Evolutionary conservation across 2,329 filamentous ascomycete species (phyloP).

Genomic region (Purpureocillium lavendulum): DNA sequence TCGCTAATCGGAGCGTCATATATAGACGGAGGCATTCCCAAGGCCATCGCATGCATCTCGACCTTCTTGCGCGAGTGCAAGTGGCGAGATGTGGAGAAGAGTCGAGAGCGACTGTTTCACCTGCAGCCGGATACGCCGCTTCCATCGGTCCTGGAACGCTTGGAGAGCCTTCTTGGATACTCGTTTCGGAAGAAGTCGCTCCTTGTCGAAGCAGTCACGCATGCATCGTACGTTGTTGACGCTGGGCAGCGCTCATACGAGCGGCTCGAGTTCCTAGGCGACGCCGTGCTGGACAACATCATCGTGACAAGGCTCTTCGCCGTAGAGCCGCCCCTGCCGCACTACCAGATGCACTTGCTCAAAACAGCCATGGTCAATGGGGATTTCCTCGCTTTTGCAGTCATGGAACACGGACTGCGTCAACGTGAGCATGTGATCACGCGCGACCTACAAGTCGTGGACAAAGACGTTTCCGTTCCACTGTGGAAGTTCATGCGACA

Average conservation of each 20-base stretch:
- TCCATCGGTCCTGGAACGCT: slow-evolving; percentile 30
- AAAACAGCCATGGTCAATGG: slow-evolving; percentile 73
- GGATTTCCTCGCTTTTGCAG: slow-evolving; percentile 69
- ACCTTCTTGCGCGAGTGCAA: slow-evolving; percentile 54
- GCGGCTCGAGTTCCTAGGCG: slow-evolving; percentile 80
- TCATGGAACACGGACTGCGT: slow-evolving; percentile 39
- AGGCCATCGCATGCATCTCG: slow-evolving; percentile 55
- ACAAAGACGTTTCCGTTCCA: slow-evolving; percentile 22
- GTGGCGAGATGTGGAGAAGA: slow-evolving; percentile 39
- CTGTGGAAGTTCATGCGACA: slow-evolving; percentile 67
- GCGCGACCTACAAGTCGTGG: slow-evolving; percentile 9
- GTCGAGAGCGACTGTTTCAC: slow-evolving; percentile 34
- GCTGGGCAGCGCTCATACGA: slow-evolving; percentile 42
- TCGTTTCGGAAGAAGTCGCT: slow-evolving; percentile 59
- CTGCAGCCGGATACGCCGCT: slow-evolving; percentile 26
- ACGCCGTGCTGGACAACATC: slow-evolving; percentile 74
- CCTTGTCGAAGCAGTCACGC: slow-evolving; percentile 73
- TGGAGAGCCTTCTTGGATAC: slow-evolving; percentile 65
- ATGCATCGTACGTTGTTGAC: slow-evolving; percentile 51
- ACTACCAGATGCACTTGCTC: slow-evolving; percentile 63
- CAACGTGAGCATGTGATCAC: slow-evolving; percentile 13
- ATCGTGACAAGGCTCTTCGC: slow-evolving; percentile 56
- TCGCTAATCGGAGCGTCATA: slow-evolving; percentile 72
- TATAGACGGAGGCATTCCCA: slow-evolving; percentile 56
- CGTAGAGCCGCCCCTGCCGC: slow-evolving; percentile 28